Base-by-base conservation (phyloP, 208 protist genomes). In the Leptomonas seymouri region DNA sequence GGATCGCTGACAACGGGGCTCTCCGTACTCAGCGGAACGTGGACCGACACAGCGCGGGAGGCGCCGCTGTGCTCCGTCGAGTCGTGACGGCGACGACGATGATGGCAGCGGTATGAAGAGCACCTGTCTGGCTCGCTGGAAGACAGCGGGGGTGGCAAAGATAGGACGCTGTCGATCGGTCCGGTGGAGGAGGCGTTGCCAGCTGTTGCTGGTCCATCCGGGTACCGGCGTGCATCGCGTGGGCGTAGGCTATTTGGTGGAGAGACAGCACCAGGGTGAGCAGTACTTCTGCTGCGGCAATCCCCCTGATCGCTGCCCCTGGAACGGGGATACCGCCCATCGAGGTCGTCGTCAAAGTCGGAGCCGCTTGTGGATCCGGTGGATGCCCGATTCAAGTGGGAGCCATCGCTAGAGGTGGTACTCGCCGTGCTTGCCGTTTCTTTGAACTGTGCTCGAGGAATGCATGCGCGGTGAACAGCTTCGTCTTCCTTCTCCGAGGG, bases 1-100 rank as follows among this genome's bases (percentile, higher is more conserved):
- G 42, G 11, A 27, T 20, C 34, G 39, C 25, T 45, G 11, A 53
- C 25, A 0, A 64, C 58, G 28, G 58, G 58, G 58, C 58, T 64
- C 42, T 41, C 58, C 18, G 53, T 36, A 44, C 44, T 64, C 9
- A 64, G 41, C n/a, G 67, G 67, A 16, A 73, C 58, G 59, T 67
- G 67, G 39, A 73, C 67, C 23, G 49, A 60, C 25, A 67, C 67
- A 9, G 67, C 58, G 2, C 34, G 12, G 27, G 20, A n/a, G 27
- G 58, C 50, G n/a, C 48, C 58, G 25, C 36, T 50, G 30, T 48
- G 27, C 25, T 36, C 15, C 8, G 34, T 1, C 54, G 41, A 23
- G 27, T 14, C 20, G 25, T 36, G 14, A 18, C 20, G 41, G 28
- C 58, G 71, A 31, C 28, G 63, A 44, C 20, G 36, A 27, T 20